Base-by-base conservation (phyloP, 768 basidiomycete species). In the Termitomyces sp. region DNA sequence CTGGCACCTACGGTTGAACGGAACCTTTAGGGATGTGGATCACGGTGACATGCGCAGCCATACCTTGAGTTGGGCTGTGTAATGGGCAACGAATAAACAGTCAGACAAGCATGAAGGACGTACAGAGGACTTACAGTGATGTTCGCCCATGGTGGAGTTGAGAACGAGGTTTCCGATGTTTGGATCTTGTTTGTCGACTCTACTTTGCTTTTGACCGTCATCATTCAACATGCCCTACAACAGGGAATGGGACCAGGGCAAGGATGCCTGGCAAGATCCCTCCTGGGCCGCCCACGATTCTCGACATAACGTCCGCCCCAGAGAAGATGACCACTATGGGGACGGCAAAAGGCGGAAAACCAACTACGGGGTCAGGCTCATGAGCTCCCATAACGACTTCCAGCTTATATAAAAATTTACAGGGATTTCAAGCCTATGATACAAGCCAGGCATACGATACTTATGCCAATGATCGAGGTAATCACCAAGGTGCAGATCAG, bases 241-340 rank as follows among this genome's bases (percentile, higher is more conserved):
- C 75, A 86, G 92, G 65, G 91, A 93, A 79, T 93, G 92, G 92
- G 91, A 92, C 77, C 83, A 82, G 73, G 91, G 90, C 55, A 92
- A 92, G 74, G 83, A 86, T 50, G 35, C 72, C 51, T 87, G 85
- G 84, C 68, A 74, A 61, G 83, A 87, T 50, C 67, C 72, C 66
- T 67, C 71, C 36, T 69, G 77, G 52, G 84, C 82, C 79, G 72
- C 73, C 59, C 65, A 73, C 22, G 76, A 76, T 58, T 65, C 74
- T 40, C 74, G 75, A 60, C 74, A 70, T 50, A 80, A 79, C 64
- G 71, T 76, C 18, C 82, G 86, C 58, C 76, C 79, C 16, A 78
- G 89, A 74, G 91, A 91, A 61, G 89, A 91, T 32, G 88, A 90
- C 62, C 81, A 86, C 69, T 77, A 81, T 61, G 78, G 79, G 57